These are phyloP conservation scores for Clitocybe nebularis DNA, from an alignment of 1,284 basidiomycete species.

Conservation along the genomic window DNA sequence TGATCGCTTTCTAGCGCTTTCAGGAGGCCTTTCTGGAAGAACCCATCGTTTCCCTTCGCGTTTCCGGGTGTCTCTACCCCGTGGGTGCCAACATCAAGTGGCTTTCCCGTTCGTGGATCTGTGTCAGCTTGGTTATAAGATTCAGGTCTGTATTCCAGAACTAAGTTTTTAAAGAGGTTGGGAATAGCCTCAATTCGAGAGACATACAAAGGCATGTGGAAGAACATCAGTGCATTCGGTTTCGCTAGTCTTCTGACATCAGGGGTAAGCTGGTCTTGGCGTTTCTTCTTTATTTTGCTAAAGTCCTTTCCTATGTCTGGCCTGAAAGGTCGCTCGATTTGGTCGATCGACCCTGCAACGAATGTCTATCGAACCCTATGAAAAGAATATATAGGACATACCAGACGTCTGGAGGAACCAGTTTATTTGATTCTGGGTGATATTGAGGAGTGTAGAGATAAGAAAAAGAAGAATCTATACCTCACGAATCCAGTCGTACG, in stretches of 20 bases:
- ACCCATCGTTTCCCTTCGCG: conserved; percentile 71
- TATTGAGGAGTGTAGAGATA: background rate
- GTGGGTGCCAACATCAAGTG: conserved; percentile 64
- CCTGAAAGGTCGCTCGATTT: conserved; percentile 76
- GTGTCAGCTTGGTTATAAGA: conserved; percentile 56
- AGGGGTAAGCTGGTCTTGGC: conserved; percentile 54
- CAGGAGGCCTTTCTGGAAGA: conserved; percentile 78
- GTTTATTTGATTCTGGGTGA: conserved; percentile 65
- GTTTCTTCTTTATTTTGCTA: conserved; percentile 57
- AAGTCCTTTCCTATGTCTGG: conserved; percentile 73
- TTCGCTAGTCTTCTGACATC: conserved; percentile 64
- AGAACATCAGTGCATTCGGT: conserved; percentile 92
- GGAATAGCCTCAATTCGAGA: no score
- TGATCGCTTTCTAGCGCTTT: conserved; percentile 64
- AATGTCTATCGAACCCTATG: background rate
- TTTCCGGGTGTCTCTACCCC: conserved; percentile 60
- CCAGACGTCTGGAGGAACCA: conserved; percentile 85
- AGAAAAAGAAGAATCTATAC: conserved; percentile 26
- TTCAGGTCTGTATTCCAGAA: conserved; percentile 46
- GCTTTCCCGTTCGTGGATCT: conserved; percentile 49
- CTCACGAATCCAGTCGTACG: conserved; percentile 80
- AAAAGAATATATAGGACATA: conserved; percentile 20
- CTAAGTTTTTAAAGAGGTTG: no score
- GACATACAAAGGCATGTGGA: conserved; percentile 89
- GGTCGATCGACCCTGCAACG: conserved; percentile 46